These are phyloP conservation scores for Geotrichum fermentans DNA, from an alignment of 1,139 yeast genomes.

Conservation along the genomic window DNA sequence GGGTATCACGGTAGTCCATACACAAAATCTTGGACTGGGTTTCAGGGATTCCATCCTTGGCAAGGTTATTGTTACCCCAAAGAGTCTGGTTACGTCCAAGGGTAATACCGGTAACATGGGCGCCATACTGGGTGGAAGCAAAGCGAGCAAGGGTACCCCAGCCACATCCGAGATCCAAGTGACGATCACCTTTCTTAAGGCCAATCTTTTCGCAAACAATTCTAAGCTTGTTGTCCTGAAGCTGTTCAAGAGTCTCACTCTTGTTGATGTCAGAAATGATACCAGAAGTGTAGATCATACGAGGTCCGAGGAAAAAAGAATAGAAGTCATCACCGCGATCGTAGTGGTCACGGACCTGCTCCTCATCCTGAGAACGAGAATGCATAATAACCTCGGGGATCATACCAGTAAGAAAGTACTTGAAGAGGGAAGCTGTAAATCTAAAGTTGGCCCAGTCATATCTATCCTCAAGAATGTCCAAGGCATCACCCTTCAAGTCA, in stretches of 20 bases:
- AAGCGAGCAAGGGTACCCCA: constrained; percentile 92
- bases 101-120: constrained; percentile 83
- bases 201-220: constrained; percentile 84
- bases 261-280: constrained; percentile 63
- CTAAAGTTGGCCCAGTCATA: constrained; percentile 88
- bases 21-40: constrained; percentile 76
- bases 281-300: constrained; percentile 93
- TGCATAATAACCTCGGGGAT: constrained; percentile 91
- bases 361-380: constrained; percentile 91
- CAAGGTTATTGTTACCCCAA: constrained; percentile 74
- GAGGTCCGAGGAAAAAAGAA: constrained; percentile 89
- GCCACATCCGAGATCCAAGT: constrained; percentile 89
- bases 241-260: constrained; percentile 76
- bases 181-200: constrained; percentile 62
- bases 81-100: constrained; percentile 86
- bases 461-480: constrained; percentile 78
- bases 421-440: constrained; percentile 70
- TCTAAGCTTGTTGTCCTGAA: constrained; percentile 87
- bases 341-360: constrained; percentile 91
- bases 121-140: constrained; percentile 80
- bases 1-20: constrained; percentile 88
- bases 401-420: constrained; percentile 79
- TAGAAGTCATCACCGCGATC: constrained; percentile 96
- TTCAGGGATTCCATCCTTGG: constrained; percentile 59
- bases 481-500: constrained; percentile 79